Evolutionary conservation across 495 filamentous ascomycete species (phyloP).

Genomic region (Annulohypoxylon moriforme): DNA sequence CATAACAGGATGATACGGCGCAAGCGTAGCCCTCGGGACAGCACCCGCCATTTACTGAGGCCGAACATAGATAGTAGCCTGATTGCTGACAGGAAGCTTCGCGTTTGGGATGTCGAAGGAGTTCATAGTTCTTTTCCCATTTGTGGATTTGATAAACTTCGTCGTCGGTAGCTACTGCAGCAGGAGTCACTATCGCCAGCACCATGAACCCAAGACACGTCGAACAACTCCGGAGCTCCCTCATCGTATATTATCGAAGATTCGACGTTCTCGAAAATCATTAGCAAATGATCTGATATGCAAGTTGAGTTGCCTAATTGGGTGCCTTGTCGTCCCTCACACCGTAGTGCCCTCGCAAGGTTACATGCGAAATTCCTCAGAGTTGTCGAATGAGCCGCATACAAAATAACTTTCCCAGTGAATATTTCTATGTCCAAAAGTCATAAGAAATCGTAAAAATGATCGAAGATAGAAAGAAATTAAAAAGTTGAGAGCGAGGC

Average conservation of each 20-base stretch:
- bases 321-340: slow-evolving; percentile 12
- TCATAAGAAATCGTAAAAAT: not conserved
- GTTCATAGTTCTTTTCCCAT: slow-evolving; percentile 50
- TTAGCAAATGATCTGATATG: not conserved
- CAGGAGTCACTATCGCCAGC: slow-evolving; percentile 39
- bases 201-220: slow-evolving; percentile 43
- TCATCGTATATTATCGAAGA: slow-evolving; percentile 45
- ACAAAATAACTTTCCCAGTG: not conserved
- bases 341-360: not conserved
- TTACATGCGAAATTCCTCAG: slow-evolving; percentile 13
- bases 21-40: slow-evolving; percentile 58
- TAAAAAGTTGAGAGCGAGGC: slow-evolving; percentile 4
- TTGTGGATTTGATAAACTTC: slow-evolving; percentile 45
- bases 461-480: slow-evolving; percentile 15
- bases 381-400: not conserved
- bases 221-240: slow-evolving; percentile 44
- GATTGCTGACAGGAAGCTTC: slow-evolving; percentile 34
- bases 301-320: slow-evolving; percentile 2
- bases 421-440: not conserved
- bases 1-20: slow-evolving; percentile 56
- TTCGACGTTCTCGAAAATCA: slow-evolving; percentile 1
- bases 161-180: slow-evolving; percentile 14
- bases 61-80: slow-evolving; percentile 51
- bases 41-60: slow-evolving; percentile 54
- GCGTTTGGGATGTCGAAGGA: slow-evolving; percentile 42